phyloP scores from a whole-genome alignment of 257 asterid genomes.

The Phtheirospermum japonicum region DNA sequence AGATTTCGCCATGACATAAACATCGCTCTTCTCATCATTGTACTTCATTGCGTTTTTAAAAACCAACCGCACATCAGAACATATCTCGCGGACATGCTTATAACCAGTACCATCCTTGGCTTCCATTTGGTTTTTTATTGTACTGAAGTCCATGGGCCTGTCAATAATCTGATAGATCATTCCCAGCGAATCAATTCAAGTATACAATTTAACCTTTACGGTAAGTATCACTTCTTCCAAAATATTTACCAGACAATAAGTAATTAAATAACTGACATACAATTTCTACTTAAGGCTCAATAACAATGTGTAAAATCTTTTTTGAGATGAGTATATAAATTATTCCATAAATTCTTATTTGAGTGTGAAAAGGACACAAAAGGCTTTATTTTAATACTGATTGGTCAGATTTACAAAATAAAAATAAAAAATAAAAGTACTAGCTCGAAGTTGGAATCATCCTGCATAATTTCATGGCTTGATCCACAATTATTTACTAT shows the following conservation, averaged over 20 bases:
- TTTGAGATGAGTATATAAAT: constrained; percentile 4
- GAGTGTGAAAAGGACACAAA: neutral
- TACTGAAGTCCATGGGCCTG: constrained; percentile 99
- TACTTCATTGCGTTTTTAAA: constrained; percentile 90
- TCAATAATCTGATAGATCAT: constrained; percentile 78
- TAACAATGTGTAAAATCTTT: neutral
- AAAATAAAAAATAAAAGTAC: neutral
- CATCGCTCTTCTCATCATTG: constrained; percentile 88
- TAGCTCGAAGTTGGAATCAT: constrained; percentile 1
- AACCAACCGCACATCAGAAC: constrained; percentile 71
- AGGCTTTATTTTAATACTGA: constrained; percentile 11
- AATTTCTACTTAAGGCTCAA: neutral
- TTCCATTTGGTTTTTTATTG: constrained; percentile 97
- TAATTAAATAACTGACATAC: neutral
- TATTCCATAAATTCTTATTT: constrained; percentile 6
- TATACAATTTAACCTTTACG: constrained; percentile 1
- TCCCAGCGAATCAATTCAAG: constrained; percentile 35
- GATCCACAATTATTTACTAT: constrained; percentile 2
- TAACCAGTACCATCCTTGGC: constrained; percentile 94
- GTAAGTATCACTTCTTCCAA: constrained; percentile 18
- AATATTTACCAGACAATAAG: constrained; percentile 14
- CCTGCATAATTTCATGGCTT: neutral
- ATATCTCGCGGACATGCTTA: constrained; percentile 79
- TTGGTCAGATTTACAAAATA: neutral
- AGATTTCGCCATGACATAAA: constrained; percentile 69